Evolutionary conservation across 1,284 basidiomycete species (phyloP).

Genomic region (Ustilago sp.): DNA sequence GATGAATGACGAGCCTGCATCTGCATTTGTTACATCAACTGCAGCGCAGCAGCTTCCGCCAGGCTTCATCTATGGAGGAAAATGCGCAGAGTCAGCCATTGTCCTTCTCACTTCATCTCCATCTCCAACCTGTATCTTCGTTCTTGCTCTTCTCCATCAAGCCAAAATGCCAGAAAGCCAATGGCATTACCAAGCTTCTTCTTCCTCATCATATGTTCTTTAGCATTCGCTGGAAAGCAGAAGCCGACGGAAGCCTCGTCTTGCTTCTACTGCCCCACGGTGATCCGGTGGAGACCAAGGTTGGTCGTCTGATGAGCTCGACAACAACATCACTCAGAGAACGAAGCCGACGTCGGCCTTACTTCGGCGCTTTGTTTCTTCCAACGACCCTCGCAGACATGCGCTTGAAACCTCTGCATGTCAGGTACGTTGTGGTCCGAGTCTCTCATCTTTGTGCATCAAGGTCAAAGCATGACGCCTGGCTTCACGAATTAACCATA

Average conservation of each 20-base stretch:
- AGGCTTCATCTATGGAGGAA: background rate
- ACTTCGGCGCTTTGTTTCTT: conserved; percentile 4
- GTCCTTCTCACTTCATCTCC: conserved; percentile 4
- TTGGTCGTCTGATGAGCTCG: conserved; percentile 1
- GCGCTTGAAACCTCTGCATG: background rate
- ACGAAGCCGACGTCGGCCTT: conserved; percentile 9
- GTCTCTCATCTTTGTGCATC: conserved; percentile 8
- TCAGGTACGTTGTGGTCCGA: background rate
- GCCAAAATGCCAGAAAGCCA: conserved; percentile 5
- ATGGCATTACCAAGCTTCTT: background rate
- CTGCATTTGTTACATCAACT: background rate
- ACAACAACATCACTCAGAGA: background rate
- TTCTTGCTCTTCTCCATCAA: background rate
- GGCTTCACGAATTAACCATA: background rate
- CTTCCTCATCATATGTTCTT: background rate
- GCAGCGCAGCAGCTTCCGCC: conserved; percentile 10
- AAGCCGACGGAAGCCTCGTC: conserved; percentile 27
- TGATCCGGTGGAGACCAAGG: conserved; percentile 13
- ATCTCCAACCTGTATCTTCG: background rate
- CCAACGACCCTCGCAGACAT: background rate
- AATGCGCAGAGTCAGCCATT: background rate
- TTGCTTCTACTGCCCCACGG: background rate
- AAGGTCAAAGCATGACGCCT: background rate
- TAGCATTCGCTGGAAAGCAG: conserved; percentile 4
- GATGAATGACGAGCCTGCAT: background rate